Base-by-base conservation (phyloP, 2,329 filamentous ascomycete genomes). In the Nemania sp. region DNA sequence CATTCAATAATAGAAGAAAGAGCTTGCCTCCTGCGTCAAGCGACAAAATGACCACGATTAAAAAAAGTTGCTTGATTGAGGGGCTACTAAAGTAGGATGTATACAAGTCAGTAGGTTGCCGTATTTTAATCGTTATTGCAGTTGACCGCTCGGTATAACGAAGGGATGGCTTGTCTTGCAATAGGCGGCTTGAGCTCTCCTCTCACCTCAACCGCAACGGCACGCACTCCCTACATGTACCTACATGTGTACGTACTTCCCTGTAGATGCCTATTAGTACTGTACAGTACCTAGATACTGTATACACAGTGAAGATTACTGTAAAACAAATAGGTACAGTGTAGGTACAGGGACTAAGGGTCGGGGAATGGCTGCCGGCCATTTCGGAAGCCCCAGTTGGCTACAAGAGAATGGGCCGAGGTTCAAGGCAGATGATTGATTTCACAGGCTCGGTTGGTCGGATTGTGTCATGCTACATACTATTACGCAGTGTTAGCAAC, bases 331-430 rank as follows among this genome's bases (percentile, higher is more conserved):
- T n/a, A n/a, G 7, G 6, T 17, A 42, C 39, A n/a, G n/a, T 37
- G 34, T 43, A 54, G 29, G 51, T 40, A 40, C 40, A 13, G 37
- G 25, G 11, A 17, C 13, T 29, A 29, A 20, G 39, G 35, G 37
- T 53, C 29, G 18, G 42, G 13, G 42, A 37, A 47, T 47, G 15
- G 51, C 45, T 68, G 65, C 68, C 66, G 66, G 64, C 49, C 54
- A 54, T 48, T 50, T 39, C 20, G 54, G 45, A 34, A 20, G 20
- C 42, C 48, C 42, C 51, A 50, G 50, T 13, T 32, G 42, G 51
- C 54, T 34, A 46, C n/a, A n/a, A n/a, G n/a, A 54, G 47, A 60
- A 59, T 68, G 70, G 71, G 65, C 71, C 71, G 71, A 72, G 71
- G 71, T 72, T 62, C 66, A 68, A 69, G 25, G 48, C 52, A 54